Evolutionary conservation across 495 filamentous ascomycete species (phyloP).

Genomic region (Parathielavia hyrcaniae): DNA sequence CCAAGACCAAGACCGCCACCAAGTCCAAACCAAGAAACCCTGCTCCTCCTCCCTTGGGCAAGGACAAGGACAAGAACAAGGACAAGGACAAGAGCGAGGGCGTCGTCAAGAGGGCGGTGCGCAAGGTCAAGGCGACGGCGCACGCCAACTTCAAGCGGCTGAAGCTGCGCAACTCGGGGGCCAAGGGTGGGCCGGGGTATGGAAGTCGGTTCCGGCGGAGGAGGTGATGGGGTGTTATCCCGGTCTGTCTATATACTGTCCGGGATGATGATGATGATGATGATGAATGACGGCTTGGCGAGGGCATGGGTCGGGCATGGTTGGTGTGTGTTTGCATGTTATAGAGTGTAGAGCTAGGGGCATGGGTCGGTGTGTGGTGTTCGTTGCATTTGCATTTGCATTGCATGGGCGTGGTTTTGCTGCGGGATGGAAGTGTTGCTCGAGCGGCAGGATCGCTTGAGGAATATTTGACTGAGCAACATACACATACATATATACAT

Average conservation of each 20-base stretch:
- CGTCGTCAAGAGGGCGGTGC: conserved; percentile 50
- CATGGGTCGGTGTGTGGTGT: no score
- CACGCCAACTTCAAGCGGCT: conserved; percentile 78
- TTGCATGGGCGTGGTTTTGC: no score
- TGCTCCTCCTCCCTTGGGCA: not conserved
- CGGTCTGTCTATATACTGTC: not conserved
- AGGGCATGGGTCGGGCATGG: not conserved
- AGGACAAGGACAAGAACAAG: conserved; percentile 27
- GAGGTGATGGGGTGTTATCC: conserved; percentile 31
- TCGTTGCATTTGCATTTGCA: no score
- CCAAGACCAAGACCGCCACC: conserved; percentile 23
- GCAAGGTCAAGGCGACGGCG: conserved; percentile 67
- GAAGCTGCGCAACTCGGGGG: conserved; percentile 62
- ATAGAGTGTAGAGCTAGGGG: no score
- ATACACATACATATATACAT: no score
- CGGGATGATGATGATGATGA: not conserved
- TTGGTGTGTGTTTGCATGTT: no score
- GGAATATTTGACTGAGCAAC: no score
- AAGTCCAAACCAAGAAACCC: conserved; percentile 32
- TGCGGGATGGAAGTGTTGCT: no score
- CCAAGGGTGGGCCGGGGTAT: conserved; percentile 47
- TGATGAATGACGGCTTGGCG: not conserved
- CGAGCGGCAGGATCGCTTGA: no score
- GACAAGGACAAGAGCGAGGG: conserved; percentile 41
- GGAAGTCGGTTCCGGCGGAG: conserved; percentile 47